Conservation (phyloP, 2,329 filamentous ascomycete species). For the Fusarium sp. region DNA sequence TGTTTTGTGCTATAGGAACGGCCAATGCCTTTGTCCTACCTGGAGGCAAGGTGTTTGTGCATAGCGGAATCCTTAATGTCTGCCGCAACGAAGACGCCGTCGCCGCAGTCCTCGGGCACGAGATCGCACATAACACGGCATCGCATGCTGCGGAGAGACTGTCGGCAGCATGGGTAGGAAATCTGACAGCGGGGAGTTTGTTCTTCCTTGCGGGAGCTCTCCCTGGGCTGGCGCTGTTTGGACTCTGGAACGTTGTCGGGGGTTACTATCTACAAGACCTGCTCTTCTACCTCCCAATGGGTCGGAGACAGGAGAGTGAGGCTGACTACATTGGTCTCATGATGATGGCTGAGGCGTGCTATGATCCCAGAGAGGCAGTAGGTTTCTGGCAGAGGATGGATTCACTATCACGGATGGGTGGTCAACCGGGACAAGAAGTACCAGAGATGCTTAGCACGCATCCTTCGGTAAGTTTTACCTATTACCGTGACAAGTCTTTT, state of each 20-base stretch:
- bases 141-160: slow-evolving; percentile 74
- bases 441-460: slow-evolving; percentile 83
- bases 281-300: slow-evolving; percentile 75
- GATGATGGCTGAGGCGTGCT: slow-evolving; percentile 86
- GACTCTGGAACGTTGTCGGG: slow-evolving; percentile 56
- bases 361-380: slow-evolving; percentile 74
- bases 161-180: slow-evolving; percentile 63
- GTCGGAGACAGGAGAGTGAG: slow-evolving; percentile 77
- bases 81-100: slow-evolving; percentile 75
- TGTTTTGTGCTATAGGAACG: slow-evolving; percentile 49
- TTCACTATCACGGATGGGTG: slow-evolving; percentile 49
- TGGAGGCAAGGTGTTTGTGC: slow-evolving; percentile 83
- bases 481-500: not conserved
- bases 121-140: slow-evolving; percentile 81
- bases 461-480: slow-evolving; percentile 67
- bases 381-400: slow-evolving; percentile 77
- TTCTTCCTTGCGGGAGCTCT: slow-evolving; percentile 59
- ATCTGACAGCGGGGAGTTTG: slow-evolving; percentile 60
- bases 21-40: slow-evolving; percentile 83
- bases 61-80: slow-evolving; percentile 76
- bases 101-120: slow-evolving; percentile 81
- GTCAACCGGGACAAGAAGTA: slow-evolving; percentile 53
- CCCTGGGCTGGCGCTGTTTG: slow-evolving; percentile 52
- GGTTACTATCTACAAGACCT: slow-evolving; percentile 65
- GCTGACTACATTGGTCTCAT: slow-evolving; percentile 84